A percentile compares a stretch with the other conserved stretches of the same genome.
Evolutionary conservation across 768 basidiomycete genomes (phyloP).

Genomic region (Tricholoma furcatifolium): DNA sequence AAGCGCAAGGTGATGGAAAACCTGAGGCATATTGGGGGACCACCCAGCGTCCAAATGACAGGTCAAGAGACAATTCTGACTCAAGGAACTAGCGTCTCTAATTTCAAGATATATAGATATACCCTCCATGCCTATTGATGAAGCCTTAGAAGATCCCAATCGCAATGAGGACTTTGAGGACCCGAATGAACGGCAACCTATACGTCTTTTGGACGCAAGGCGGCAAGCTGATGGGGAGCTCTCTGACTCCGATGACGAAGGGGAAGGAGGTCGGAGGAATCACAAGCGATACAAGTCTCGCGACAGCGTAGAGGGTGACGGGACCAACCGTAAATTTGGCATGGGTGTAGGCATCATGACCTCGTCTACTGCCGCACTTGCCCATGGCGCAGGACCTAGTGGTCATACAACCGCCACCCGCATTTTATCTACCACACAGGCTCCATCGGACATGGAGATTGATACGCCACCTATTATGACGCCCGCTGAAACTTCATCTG

Average conservation of each 20-base stretch:
- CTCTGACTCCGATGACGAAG: slow-evolving; percentile 98
- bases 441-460: slow-evolving; percentile 37
- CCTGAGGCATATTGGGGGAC: slow-evolving; percentile 78
- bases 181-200: slow-evolving; percentile 73
- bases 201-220: slow-evolving; percentile 74
- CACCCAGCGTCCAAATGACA: slow-evolving; percentile 91
- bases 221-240: slow-evolving; percentile 86
- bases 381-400: slow-evolving; percentile 77
- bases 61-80: slow-evolving; percentile 42
- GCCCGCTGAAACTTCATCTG: slow-evolving; percentile 22
- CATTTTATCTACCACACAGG: slow-evolving; percentile 33
- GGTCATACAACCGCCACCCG: slow-evolving; percentile 57
- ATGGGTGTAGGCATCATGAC: slow-evolving; percentile 72
- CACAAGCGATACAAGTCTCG: slow-evolving; percentile 57
- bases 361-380: slow-evolving; percentile 49
- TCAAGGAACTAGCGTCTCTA: slow-evolving; percentile 1
- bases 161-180: slow-evolving; percentile 83
- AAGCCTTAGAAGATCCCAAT: slow-evolving; percentile 74
- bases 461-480: slow-evolving; percentile 31
- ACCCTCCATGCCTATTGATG: slow-evolving; percentile 82
- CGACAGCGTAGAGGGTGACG: slow-evolving; percentile 46
- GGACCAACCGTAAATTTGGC: slow-evolving; percentile 54
- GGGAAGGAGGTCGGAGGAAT: slow-evolving; percentile 80
- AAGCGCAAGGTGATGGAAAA: slow-evolving; percentile 92
- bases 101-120: slow-evolving; percentile 53